Percentiles rank a stretch among this genome's conserved stretches.
These are phyloP conservation scores for Malassezia restricta DNA, from an alignment of 1,284 basidiomycete species.

Conservation along the genomic window DNA sequence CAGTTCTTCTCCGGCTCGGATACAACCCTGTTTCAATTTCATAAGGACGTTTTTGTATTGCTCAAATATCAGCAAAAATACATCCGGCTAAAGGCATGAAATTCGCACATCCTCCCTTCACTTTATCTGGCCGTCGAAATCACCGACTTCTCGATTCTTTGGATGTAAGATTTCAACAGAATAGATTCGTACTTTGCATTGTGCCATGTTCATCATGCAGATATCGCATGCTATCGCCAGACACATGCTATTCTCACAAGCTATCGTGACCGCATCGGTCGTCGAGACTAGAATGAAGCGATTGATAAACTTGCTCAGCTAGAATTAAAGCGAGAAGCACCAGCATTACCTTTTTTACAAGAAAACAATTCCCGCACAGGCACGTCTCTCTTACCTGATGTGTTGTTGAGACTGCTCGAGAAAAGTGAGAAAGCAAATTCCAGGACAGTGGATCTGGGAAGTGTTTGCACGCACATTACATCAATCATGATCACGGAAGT, in stretches of 20 bases:
- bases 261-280: slow-evolving; percentile 37
- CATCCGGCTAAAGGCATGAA: slow-evolving; percentile 19
- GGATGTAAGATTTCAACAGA: slow-evolving; percentile 43
- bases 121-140: slow-evolving; percentile 56
- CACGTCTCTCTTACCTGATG: slow-evolving; percentile 54
- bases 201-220: slow-evolving; percentile 13
- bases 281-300: slow-evolving; percentile 51
- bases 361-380: slow-evolving; percentile 15
- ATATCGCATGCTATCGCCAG: slow-evolving; percentile 32
- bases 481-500: background rate
- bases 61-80: background rate
- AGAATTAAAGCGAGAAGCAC: slow-evolving; percentile 27
- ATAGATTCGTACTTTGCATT: background rate
- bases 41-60: slow-evolving; percentile 21
- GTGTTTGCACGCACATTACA: slow-evolving; percentile 51
- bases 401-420: slow-evolving; percentile 60
- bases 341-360: slow-evolving; percentile 20
- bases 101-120: slow-evolving; percentile 55
- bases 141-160: slow-evolving; percentile 52
- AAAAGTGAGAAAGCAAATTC: slow-evolving; percentile 52
- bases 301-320: slow-evolving; percentile 59
- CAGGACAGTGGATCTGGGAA: slow-evolving; percentile 55
- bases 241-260: slow-evolving; percentile 33
- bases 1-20: slow-evolving; percentile 57
- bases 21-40: slow-evolving; percentile 48